Conservation (phyloP, 176 grass and related monocot species). For the Dactylis glomerata region DNA sequence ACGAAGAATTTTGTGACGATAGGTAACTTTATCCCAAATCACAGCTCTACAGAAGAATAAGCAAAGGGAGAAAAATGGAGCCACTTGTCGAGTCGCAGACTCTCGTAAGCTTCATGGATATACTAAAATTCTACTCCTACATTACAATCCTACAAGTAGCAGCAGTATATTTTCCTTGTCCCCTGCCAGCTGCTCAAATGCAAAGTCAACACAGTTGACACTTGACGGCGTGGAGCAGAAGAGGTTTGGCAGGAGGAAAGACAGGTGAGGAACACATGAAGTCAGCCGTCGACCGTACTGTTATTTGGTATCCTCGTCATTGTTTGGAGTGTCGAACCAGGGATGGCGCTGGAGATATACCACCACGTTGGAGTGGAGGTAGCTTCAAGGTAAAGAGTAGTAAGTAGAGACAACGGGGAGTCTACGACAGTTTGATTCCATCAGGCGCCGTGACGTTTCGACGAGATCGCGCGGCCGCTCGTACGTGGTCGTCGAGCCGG, state of each 20-base stretch:
- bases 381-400: slow-evolving; percentile 32
- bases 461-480: not conserved
- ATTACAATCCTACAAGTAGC: not conserved
- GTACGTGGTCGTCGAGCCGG: not conserved
- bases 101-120: not conserved
- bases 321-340: not conserved
- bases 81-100: slow-evolving; percentile 12
- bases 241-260: slow-evolving; percentile 24
- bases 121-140: not conserved
- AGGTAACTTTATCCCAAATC: slow-evolving; percentile 8
- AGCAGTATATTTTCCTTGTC: not conserved
- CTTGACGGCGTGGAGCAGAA: not conserved
- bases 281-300: slow-evolving; percentile 23
- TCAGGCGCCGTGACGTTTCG: not conserved
- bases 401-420: slow-evolving; percentile 23
- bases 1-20: not conserved
- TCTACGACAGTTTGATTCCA: slow-evolving; percentile 25
- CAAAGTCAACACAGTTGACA: slow-evolving; percentile 17
- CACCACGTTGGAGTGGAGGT: slow-evolving; percentile 21
- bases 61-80: not conserved
- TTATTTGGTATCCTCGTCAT: not conserved
- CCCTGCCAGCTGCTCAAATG: not conserved
- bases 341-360: not conserved
- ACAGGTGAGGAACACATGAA: slow-evolving; percentile 37
- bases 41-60: not conserved